Conservation (phyloP, 1,284 basidiomycete genomes). For the Pisolithus thermaeus region DNA sequence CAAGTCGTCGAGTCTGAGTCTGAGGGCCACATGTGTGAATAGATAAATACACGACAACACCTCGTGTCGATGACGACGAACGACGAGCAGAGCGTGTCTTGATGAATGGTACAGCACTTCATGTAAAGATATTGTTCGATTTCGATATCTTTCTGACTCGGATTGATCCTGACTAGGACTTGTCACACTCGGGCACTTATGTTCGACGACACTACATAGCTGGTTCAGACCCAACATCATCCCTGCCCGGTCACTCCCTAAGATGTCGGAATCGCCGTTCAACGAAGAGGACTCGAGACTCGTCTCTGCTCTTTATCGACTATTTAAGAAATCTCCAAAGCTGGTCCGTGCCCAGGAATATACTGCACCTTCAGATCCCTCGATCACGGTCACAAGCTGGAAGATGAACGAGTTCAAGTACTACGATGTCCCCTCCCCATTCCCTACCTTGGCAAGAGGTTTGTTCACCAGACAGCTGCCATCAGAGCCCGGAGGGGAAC, state of each 20-base stretch:
- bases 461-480: slow-evolving; percentile 61
- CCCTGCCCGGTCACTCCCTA: background rate
- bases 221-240: slow-evolving; percentile 6
- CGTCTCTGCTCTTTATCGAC: slow-evolving; percentile 42
- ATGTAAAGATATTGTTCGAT: too few species aligned
- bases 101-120: too few species aligned
- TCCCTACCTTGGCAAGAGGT: slow-evolving; percentile 87
- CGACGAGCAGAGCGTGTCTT: too few species aligned
- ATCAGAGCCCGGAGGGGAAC: slow-evolving; percentile 16
- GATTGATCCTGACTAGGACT: too few species aligned
- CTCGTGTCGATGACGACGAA: too few species aligned
- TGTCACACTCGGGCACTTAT: slow-evolving; percentile 8
- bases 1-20: too few species aligned
- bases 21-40: too few species aligned
- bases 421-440: slow-evolving; percentile 81
- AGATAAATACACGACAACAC: too few species aligned
- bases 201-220: too few species aligned
- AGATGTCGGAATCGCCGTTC: slow-evolving; percentile 15
- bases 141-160: too few species aligned
- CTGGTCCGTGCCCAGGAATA: slow-evolving; percentile 54
- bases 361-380: slow-evolving; percentile 47
- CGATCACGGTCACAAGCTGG: slow-evolving; percentile 71
- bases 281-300: slow-evolving; percentile 51
- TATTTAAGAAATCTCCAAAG: slow-evolving; percentile 52
- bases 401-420: slow-evolving; percentile 96